Percentiles rank a stretch among this genome's conserved stretches.
Evolutionary conservation across 2,329 filamentous ascomycete species (phyloP).

Genomic region (Curvularia verruculosa): DNA sequence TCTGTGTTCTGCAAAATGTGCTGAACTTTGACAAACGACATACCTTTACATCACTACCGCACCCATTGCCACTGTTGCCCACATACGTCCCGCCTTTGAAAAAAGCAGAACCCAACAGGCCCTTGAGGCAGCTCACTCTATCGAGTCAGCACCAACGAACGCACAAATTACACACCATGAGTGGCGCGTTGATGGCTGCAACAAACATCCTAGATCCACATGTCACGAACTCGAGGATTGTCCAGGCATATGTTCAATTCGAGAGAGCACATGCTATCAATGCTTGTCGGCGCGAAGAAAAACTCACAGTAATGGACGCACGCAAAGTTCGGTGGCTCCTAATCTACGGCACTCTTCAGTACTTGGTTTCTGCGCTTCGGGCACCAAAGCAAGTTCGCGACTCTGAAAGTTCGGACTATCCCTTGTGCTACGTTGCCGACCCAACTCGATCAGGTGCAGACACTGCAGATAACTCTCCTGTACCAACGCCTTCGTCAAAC

Average conservation of each 20-base stretch:
- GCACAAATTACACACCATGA: slow-evolving; percentile 58
- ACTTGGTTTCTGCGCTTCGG: slow-evolving; percentile 68
- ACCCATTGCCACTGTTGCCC: slow-evolving; percentile 72
- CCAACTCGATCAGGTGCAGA: slow-evolving; percentile 49
- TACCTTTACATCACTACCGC: slow-evolving; percentile 63
- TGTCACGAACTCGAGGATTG: slow-evolving; percentile 57
- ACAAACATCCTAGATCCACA: slow-evolving; percentile 53
- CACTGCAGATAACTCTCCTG: slow-evolving; percentile 22
- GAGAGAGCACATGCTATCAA: slow-evolving; percentile 65
- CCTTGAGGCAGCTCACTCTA: slow-evolving; percentile 45
- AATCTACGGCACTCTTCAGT: slow-evolving; percentile 75
- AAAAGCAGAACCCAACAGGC: slow-evolving; percentile 41
- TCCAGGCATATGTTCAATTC: slow-evolving; percentile 72
- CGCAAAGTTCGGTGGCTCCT: slow-evolving; percentile 81
- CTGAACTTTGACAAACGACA: slow-evolving; percentile 69
- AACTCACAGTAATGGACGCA: slow-evolving; percentile 67
- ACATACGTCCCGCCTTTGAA: slow-evolving; percentile 35
- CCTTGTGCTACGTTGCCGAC: slow-evolving; percentile 57
- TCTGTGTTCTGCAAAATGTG: slow-evolving; percentile 73
- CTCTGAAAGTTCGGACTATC: slow-evolving; percentile 63
- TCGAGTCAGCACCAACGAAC: slow-evolving; percentile 50
- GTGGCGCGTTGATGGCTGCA: slow-evolving; percentile 59
- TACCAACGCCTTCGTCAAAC: slow-evolving; percentile 15
- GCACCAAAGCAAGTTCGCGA: slow-evolving; percentile 68
- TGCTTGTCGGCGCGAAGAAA: slow-evolving; percentile 61